These are phyloP conservation scores for Lactarius hatsudake DNA, from an alignment of 768 basidiomycete genomes.

Conservation along the genomic window DNA sequence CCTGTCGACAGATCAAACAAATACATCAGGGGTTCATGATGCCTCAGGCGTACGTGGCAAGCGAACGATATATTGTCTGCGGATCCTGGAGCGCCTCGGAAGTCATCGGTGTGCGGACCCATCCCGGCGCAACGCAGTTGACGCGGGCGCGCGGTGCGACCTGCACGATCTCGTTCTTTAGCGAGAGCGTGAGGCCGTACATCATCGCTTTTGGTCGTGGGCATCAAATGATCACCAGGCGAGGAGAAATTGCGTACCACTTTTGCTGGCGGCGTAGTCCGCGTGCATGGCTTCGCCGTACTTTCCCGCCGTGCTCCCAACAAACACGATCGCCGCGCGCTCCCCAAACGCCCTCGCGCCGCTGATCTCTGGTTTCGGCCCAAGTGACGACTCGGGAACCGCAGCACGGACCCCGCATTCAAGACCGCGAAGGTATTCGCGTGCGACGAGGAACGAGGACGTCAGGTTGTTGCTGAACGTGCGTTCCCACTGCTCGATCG, in stretches of 20 bases:
- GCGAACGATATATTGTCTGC: constrained; percentile 49
- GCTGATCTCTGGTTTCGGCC: constrained; percentile 22
- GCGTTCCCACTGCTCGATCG: constrained; percentile 58
- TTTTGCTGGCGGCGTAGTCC: constrained; percentile 69
- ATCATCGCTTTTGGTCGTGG: constrained; percentile 50
- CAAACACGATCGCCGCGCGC: constrained; percentile 58
- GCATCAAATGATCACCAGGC: background rate
- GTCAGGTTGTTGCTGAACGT: constrained; percentile 65
- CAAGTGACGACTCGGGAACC: background rate
- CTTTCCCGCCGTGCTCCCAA: constrained; percentile 72
- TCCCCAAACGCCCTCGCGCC: constrained; percentile 30
- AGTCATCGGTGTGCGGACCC: constrained; percentile 56
- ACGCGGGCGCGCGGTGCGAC: constrained; percentile 70
- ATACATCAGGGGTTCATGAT: background rate
- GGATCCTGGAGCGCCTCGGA: constrained; percentile 56
- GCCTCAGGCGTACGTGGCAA: constrained; percentile 57
- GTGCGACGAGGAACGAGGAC: constrained; percentile 59
- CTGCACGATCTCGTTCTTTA: constrained; percentile 81
- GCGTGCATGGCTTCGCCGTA: constrained; percentile 69
- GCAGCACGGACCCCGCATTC: constrained; percentile 19
- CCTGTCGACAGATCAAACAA: constrained; percentile 34
- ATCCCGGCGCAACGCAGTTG: constrained; percentile 67
- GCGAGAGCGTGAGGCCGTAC: constrained; percentile 63
- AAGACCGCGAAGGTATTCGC: constrained; percentile 55
- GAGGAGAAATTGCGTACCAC: constrained; percentile 43